Conservation (phyloP, 768 basidiomycete genomes). For the Brasilioporus rufonigricans region DNA sequence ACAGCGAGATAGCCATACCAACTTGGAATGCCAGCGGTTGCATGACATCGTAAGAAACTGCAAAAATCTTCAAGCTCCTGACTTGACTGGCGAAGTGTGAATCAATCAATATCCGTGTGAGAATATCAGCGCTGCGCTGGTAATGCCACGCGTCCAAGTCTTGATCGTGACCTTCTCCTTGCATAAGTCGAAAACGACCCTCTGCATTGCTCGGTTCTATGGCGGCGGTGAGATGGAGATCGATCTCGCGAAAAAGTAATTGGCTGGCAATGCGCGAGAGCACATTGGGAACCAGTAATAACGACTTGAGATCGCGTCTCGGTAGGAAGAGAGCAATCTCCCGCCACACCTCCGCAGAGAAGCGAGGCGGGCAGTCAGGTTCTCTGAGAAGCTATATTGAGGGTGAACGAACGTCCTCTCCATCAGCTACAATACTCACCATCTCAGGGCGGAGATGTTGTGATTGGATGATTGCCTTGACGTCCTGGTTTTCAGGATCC, state of each 20-base stretch:
- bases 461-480: slow-evolving; percentile 56
- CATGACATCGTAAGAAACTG: slow-evolving; percentile 45
- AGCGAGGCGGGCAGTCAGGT: slow-evolving; percentile 46
- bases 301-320: slow-evolving; percentile 59
- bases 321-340: slow-evolving; percentile 64
- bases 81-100: slow-evolving; percentile 56
- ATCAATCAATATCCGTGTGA: slow-evolving; percentile 65
- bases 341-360: slow-evolving; percentile 71
- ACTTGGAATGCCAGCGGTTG: slow-evolving; percentile 63
- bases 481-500: slow-evolving; percentile 71
- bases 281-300: slow-evolving; percentile 62
- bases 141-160: slow-evolving; percentile 48
- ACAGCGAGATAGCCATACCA: slow-evolving; percentile 35
- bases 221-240: slow-evolving; percentile 55
- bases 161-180: slow-evolving; percentile 20
- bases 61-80: slow-evolving; percentile 57
- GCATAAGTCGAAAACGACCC: slow-evolving; percentile 10
- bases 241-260: slow-evolving; percentile 60
- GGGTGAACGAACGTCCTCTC: not conserved
- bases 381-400: slow-evolving; percentile 30
- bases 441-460: slow-evolving; percentile 53
- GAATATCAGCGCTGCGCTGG: slow-evolving; percentile 67
- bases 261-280: slow-evolving; percentile 69
- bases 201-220: slow-evolving; percentile 25
- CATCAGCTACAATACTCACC: slow-evolving; percentile 33